Evolutionary conservation across 1,139 yeast genomes (phyloP), one percentile per base, ranked within the genome.

Genomic region (Yamadazyma diospyri): DNA sequence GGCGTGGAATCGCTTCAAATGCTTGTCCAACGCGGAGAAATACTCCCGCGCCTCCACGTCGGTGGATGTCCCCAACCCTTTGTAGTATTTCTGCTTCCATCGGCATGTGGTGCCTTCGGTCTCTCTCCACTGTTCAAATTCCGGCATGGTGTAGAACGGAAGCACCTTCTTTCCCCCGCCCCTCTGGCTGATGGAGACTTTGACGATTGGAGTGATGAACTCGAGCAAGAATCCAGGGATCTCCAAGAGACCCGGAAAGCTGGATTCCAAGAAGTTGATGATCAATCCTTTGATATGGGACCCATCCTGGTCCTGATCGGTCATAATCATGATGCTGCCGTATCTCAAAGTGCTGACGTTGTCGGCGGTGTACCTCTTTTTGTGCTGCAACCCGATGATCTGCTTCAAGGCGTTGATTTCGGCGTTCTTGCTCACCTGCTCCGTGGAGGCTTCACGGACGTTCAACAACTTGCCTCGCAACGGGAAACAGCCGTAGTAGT

Each of bases 251-350:
- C 97, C 98, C 1, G 98, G 98, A 64, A 94, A 94, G 29, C 95
- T 84, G 4, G 94, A 76, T 57, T 92, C 97, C 40, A 94, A 64
- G 53, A 92, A 94, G 56, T 94, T 94, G 51, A 94, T 94, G 42
- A 94, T 77, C 48, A 94, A 73, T 43, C 99, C 99, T 57, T 94
- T 94, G 54, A 94, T 94, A 66, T 94, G 99, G 14, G 95, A 85
- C 39, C 99, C 99, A 72, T 94, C 99, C 51, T 89, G 96, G 85
- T 94, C 99, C 62, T 94, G 99, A 84, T 94, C 99, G 4, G 99
- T 88, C 98, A 94, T 94, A 53, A 94, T 88, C 97, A 94, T 92
- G 32, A 94, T 76, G 57, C 88, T 96, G 17, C 99, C 98, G 54
- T 94, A 94, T 54, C 99, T 78, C 42, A 94, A 67, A 8, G 81